Conservation (phyloP, 2,329 filamentous ascomycete species). For the Aureobasidium lini region DNA sequence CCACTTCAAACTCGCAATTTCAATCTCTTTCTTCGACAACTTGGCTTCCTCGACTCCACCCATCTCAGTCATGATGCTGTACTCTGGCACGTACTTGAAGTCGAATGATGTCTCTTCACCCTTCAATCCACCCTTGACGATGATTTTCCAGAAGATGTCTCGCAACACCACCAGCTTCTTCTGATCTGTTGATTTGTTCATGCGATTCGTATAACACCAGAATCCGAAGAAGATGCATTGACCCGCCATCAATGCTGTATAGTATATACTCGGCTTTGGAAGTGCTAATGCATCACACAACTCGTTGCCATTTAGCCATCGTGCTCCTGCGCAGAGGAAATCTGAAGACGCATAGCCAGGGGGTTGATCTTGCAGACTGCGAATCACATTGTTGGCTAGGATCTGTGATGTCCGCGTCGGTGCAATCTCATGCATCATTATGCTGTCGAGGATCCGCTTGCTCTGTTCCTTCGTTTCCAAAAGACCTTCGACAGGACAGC, state of each 20-base stretch:
- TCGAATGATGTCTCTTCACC: constrained; percentile 57
- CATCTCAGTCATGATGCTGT: constrained; percentile 43
- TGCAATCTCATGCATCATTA: constrained; percentile 58
- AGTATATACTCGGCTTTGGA: constrained; percentile 48
- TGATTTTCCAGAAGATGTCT: constrained; percentile 49
- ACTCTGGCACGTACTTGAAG: constrained; percentile 62
- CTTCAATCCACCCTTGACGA: constrained; percentile 58
- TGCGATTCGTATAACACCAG: constrained; percentile 46
- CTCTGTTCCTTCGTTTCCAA: constrained; percentile 51
- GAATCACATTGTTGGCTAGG: constrained; percentile 69
- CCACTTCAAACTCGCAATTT: constrained; percentile 41
- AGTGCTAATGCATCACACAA: constrained; percentile 55
- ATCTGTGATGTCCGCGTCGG: constrained; percentile 56
- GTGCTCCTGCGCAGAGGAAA: constrained; percentile 60
- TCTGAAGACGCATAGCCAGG: constrained; percentile 58
- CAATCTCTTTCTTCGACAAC: constrained; percentile 32
- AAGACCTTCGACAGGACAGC: constrained; percentile 53
- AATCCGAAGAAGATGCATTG: constrained; percentile 61
- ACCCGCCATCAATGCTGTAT: constrained; percentile 52
- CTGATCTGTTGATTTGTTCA: constrained; percentile 42
- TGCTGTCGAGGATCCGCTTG: constrained; percentile 58
- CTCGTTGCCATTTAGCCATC: constrained; percentile 62
- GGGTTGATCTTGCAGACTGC: constrained; percentile 56
- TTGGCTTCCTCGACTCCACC: constrained; percentile 35
- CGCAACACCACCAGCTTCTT: constrained; percentile 47